Percentiles rank a stretch among this genome's conserved stretches.
These are phyloP conservation scores for Ochromonas danica DNA, from an alignment of 108 stramenopile species.

Conservation along the genomic window DNA sequence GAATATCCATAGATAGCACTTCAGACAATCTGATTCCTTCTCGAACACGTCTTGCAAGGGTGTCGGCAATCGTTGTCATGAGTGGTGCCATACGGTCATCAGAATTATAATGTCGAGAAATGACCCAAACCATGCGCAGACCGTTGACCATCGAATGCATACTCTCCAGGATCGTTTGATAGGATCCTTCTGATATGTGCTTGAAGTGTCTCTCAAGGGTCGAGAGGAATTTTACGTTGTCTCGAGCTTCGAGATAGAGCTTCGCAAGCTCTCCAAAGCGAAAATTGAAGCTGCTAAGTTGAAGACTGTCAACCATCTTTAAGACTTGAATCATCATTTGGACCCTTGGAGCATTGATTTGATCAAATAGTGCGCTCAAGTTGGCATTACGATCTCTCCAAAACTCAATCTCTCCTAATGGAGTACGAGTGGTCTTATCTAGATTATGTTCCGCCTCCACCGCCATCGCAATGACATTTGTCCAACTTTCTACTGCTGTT, in stretches of 20 bases:
- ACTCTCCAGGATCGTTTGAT: slow-evolving; percentile 59
- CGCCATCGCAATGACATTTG: slow-evolving; percentile 25
- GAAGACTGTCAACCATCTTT: slow-evolving; percentile 52
- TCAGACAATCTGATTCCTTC: slow-evolving; percentile 26
- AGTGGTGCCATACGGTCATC: slow-evolving; percentile 63
- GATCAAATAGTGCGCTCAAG: slow-evolving; percentile 65
- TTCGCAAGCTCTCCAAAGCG: slow-evolving; percentile 59
- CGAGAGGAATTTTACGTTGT: slow-evolving; percentile 69
- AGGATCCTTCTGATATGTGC: slow-evolving; percentile 55
- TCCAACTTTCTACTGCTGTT: background rate
- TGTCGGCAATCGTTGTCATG: slow-evolving; percentile 56
- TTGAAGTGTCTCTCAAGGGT: slow-evolving; percentile 73
- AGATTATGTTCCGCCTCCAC: slow-evolving; percentile 11
- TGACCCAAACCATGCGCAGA: slow-evolving; percentile 68
- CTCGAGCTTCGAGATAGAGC: slow-evolving; percentile 61
- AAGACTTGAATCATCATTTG: slow-evolving; percentile 62
- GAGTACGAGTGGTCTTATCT: slow-evolving; percentile 39
- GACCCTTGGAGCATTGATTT: slow-evolving; percentile 61
- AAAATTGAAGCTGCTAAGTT: slow-evolving; percentile 54
- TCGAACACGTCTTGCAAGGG: slow-evolving; percentile 41
- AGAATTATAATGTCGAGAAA: slow-evolving; percentile 68
- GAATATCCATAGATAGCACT: slow-evolving; percentile 20
- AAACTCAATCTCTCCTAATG: slow-evolving; percentile 65
- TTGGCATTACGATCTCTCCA: slow-evolving; percentile 65
- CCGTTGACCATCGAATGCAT: slow-evolving; percentile 63